These are phyloP conservation scores for Apiotrichum brassicae DNA, from an alignment of 1,284 basidiomycete species.

Conservation along the genomic window DNA sequence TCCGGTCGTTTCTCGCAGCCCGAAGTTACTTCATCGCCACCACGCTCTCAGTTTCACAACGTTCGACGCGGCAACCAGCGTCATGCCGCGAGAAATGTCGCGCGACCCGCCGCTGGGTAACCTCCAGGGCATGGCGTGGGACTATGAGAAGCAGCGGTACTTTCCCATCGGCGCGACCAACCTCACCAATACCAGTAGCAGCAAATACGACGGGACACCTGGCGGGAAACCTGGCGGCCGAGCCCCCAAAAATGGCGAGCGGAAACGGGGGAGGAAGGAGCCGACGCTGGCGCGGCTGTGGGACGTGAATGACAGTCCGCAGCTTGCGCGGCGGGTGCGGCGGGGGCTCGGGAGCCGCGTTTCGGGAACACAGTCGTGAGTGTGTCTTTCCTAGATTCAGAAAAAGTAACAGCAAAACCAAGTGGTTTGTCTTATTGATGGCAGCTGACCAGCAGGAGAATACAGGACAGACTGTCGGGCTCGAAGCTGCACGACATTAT, in stretches of 20 bases:
- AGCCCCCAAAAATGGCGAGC: too few species aligned
- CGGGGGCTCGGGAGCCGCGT: neutral
- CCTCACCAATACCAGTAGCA: too few species aligned
- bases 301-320: neutral
- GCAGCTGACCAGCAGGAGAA: neutral
- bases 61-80: too few species aligned
- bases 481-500: conserved; percentile 1
- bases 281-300: too few species aligned
- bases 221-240: neutral
- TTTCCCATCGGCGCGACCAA: conserved; percentile 22
- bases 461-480: neutral
- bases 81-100: too few species aligned
- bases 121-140: conserved; percentile 37
- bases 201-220: neutral
- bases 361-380: neutral
- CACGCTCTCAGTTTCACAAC: too few species aligned
- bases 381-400: neutral
- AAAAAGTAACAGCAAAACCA: neutral
- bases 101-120: conserved; percentile 27
- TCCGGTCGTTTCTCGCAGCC: too few species aligned
- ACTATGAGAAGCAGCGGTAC: conserved; percentile 33
- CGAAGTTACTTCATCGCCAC: too few species aligned
- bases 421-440: too few species aligned
- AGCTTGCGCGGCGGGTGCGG: neutral
- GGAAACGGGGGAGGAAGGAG: neutral